A percentile compares a stretch with the other conserved stretches of the same genome.
Conservation (phyloP, 306 rosid genomes). For the Cicer cuneatum region DNA sequence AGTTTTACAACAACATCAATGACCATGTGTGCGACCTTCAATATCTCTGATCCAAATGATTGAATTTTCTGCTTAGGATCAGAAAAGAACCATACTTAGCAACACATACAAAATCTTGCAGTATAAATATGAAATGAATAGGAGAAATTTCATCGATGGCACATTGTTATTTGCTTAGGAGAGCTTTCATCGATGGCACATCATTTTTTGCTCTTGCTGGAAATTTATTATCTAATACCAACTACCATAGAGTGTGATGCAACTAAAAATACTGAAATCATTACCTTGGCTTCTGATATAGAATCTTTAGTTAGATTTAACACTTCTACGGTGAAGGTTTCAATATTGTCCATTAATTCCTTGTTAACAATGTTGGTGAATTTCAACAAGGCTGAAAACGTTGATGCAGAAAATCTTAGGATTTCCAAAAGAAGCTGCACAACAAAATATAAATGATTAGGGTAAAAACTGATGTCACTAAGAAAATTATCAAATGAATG, state of each 20-base stretch:
- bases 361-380: constrained; percentile 56
- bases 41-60: constrained; percentile 62
- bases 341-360: constrained; percentile 51
- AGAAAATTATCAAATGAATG: constrained; percentile 39
- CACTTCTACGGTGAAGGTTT: constrained; percentile 62
- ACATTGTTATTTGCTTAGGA: background rate
- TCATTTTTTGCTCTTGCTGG: constrained; percentile 1
- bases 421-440: constrained; percentile 79
- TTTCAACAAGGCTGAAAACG: constrained; percentile 64
- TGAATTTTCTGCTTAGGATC: constrained; percentile 61
- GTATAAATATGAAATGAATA: constrained; percentile 33
- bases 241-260: constrained; percentile 9
- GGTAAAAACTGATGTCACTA: constrained; percentile 36
- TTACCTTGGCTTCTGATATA: constrained; percentile 75
- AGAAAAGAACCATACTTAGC: constrained; percentile 37
- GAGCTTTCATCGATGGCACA: constrained; percentile 4
- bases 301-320: constrained; percentile 65
- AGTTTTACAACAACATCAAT: constrained; percentile 70
- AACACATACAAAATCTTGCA: constrained; percentile 4
- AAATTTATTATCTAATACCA: constrained; percentile 16
- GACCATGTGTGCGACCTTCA: constrained; percentile 58
- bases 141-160: background rate
- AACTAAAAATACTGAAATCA: constrained; percentile 2
- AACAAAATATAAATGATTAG: constrained; percentile 36
- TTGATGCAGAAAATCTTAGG: constrained; percentile 66